Percentiles rank a stretch among this genome's conserved stretches.
Conservation (phyloP, 495 filamentous ascomycete genomes). For the Aspergillus campestris region DNA sequence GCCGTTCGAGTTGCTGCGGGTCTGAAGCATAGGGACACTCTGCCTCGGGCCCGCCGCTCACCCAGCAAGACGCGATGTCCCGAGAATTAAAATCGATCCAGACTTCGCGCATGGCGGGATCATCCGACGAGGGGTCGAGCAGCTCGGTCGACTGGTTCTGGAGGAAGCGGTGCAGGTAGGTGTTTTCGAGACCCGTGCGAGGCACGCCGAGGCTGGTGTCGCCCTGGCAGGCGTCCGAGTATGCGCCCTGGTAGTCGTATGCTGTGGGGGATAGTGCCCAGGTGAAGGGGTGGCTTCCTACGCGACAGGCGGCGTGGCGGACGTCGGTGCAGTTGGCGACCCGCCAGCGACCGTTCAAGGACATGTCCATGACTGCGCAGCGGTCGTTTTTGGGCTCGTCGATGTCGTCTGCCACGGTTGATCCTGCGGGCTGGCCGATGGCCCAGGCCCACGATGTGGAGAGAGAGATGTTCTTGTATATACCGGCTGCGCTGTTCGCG, state of each 20-base stretch:
- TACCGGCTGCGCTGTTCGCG: conserved; percentile 32
- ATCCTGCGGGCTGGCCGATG: conserved; percentile 39
- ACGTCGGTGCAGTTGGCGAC: conserved; percentile 43
- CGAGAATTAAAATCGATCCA: conserved; percentile 55
- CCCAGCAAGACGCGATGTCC: conserved; percentile 50
- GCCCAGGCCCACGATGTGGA: conserved; percentile 53
- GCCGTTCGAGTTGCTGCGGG: conserved; percentile 27
- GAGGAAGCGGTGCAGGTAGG: conserved; percentile 38
- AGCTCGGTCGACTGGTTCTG: conserved; percentile 15
- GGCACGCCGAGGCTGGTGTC: conserved; percentile 42
- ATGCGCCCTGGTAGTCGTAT: conserved; percentile 27
- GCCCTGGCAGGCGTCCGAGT: conserved; percentile 27
- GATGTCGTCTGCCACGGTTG: conserved; percentile 12
- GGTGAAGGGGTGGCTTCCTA: conserved; percentile 38
- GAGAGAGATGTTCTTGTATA: conserved; percentile 45
- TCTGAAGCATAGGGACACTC: conserved; percentile 46
- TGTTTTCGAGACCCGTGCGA: conserved; percentile 54
- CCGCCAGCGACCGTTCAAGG: conserved; percentile 43
- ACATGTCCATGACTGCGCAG: conserved; percentile 45
- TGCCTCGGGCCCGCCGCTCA: conserved; percentile 38
- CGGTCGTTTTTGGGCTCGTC: conserved; percentile 23
- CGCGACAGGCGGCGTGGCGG: conserved; percentile 47
- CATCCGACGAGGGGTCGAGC: conserved; percentile 17
- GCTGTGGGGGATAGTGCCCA: conserved; percentile 42
- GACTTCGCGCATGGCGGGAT: conserved; percentile 23